A percentile compares a stretch with the other conserved stretches of the same genome.
phyloP scores from a whole-genome alignment of 208 protist species.

The Wallacemonas sp. region DNA sequence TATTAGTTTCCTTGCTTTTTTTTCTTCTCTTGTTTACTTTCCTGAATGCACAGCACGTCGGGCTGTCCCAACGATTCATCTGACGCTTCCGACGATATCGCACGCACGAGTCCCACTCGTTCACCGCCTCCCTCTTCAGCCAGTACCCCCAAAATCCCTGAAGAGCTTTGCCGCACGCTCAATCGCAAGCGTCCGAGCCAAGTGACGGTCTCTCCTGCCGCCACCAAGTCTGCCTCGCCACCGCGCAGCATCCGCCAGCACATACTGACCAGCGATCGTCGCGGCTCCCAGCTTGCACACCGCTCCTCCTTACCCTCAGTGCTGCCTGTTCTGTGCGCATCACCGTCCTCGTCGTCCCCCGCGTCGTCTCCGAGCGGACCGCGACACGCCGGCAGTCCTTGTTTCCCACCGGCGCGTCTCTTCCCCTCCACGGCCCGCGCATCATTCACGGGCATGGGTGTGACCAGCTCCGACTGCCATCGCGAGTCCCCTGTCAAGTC shows the following conservation, averaged over 20 bases:
- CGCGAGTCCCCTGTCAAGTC: slow-evolving; percentile 8
- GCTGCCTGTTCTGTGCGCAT: neutral
- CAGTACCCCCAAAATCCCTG: neutral
- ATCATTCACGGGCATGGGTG: slow-evolving; percentile 4
- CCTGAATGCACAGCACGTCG: neutral
- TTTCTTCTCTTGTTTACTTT: slow-evolving; percentile 1
- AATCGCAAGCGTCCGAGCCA: neutral
- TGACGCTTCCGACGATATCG: neutral
- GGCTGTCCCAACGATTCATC: neutral
- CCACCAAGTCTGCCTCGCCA: neutral
- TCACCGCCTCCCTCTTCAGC: neutral
- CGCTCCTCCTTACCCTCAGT: no score
- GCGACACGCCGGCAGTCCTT: neutral
- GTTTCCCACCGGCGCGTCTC: neutral
- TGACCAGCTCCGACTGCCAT: slow-evolving; percentile 3
- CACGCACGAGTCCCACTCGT: neutral
- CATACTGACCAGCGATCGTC: slow-evolving; percentile 5
- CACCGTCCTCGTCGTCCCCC: neutral
- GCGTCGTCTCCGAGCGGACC: no score
- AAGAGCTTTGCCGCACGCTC: neutral
- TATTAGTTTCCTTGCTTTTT: neutral
- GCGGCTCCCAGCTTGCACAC: neutral
- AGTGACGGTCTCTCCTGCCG: neutral
- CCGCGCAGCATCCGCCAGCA: neutral
- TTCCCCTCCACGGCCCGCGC: neutral